Evolutionary conservation across 1,284 basidiomycete genomes (phyloP), one percentile per base, ranked within the genome.

Genomic region (Cutaneotrichosporon cyanovorans): DNA sequence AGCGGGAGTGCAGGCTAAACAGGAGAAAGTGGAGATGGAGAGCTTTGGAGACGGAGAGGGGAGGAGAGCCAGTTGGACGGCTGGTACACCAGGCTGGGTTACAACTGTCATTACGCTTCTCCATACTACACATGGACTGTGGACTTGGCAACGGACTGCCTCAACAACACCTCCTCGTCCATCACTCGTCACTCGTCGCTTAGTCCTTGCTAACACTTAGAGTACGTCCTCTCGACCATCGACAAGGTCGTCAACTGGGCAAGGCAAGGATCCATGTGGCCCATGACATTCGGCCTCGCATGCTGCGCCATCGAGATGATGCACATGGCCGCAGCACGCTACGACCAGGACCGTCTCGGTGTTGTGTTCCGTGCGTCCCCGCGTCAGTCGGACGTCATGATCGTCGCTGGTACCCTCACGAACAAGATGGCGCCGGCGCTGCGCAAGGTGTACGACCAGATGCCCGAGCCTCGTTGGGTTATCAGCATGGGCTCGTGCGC

Each of bases 241-340:
- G 93, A 99, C 76, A 97, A 97, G 76, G 80, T 98, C 36, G 87
- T 85, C 62, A 98, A 98, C 73, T 98, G 93, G 93, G 92, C 85
- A 14, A 78, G 93, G 50, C 92, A 97, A 74, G 85, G 93, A 48
- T 95, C 89, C 25, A 93, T 97, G 83, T 99, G 95, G 95, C 95
- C 95, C 36, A 95, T 98, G 91, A 97, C 92, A 39, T 96, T 73
- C 85, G 90, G 90, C 74, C 81, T 99, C 46, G 93, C 95, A 4
- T 98, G 93, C 74, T 99, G 93, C 72, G 95, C 93, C 46, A 92
- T 99, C 37, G 93, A 99, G 76, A 93, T 93, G 88, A 93, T 93
- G 89, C 70, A 72, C 63, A 67, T 69, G 87, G 95, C 95, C 45
- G 92, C 93, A 35, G 90, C 95, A 14, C 83, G 95, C 53, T 99